A percentile compares a stretch with the other conserved stretches of the same genome.
These are phyloP conservation scores for Globisporangium okanoganense DNA, from an alignment of 352 stramenopile species.

Conservation along the genomic window DNA sequence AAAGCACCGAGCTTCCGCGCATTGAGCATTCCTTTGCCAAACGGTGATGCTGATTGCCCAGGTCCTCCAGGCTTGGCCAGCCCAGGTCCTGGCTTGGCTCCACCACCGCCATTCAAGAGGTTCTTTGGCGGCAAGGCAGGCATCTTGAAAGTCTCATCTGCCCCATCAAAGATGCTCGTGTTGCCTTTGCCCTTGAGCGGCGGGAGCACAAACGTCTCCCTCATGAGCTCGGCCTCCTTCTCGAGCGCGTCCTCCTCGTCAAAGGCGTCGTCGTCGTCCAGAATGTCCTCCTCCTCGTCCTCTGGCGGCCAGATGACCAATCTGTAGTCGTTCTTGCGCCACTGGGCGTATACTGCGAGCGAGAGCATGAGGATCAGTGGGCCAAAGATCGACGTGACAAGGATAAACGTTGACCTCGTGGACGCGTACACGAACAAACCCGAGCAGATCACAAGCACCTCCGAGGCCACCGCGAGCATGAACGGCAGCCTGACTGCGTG, in stretches of 20 bases:
- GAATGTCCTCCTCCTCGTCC: conserved; percentile 74
- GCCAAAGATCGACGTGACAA: conserved; percentile 70
- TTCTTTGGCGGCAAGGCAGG: conserved; percentile 58
- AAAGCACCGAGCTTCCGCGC: conserved; percentile 5
- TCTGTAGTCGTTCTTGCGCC: conserved; percentile 79
- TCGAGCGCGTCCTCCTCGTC: conserved; percentile 67
- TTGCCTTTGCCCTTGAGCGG: conserved; percentile 60
- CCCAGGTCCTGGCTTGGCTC: not conserved
- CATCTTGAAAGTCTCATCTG: conserved; percentile 80
- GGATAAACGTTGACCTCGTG: conserved; percentile 71
- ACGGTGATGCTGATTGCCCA: not conserved
- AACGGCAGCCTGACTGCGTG: conserved; percentile 62
- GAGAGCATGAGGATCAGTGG: conserved; percentile 77
- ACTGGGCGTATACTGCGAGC: conserved; percentile 70
- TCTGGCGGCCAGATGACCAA: conserved; percentile 80
- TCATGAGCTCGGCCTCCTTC: conserved; percentile 71
- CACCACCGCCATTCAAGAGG: conserved; percentile 17
- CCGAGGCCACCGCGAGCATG: conserved; percentile 70
- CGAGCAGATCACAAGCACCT: conserved; percentile 80
- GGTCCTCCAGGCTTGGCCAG: too few relatives aligned
- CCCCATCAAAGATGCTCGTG: conserved; percentile 49
- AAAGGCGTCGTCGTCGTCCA: conserved; percentile 74
- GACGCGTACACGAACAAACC: conserved; percentile 80
- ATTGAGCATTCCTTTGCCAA: conserved; percentile 1
- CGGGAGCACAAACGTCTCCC: conserved; percentile 74